Evolutionary conservation across 192 early-diverging fungal species (phyloP).

Genomic region (Coemansia sp.): DNA sequence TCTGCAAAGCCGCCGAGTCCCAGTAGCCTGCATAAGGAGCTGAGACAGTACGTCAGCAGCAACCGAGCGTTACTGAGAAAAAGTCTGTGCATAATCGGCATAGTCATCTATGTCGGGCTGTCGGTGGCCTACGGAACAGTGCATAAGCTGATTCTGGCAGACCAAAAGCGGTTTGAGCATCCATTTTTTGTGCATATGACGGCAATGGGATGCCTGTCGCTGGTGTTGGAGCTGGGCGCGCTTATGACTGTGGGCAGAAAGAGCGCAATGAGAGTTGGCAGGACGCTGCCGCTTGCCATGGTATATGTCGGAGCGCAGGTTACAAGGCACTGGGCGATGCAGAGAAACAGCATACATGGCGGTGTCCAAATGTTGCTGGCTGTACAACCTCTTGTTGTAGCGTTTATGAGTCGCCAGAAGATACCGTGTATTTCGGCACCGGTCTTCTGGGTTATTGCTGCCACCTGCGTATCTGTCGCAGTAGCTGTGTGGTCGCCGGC

Average conservation of each 20-base stretch:
- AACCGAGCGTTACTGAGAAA: background rate
- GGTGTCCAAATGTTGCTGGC: slow-evolving; percentile 24
- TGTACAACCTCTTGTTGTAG: slow-evolving; percentile 20
- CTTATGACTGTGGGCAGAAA: slow-evolving; percentile 21
- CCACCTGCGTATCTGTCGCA: background rate
- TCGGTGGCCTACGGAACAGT: slow-evolving; percentile 11
- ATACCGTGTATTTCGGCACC: background rate
- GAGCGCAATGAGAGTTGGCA: slow-evolving; percentile 14
- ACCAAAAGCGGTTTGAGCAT: slow-evolving; percentile 18
- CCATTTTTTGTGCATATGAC: slow-evolving; percentile 34
- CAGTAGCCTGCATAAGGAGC: background rate
- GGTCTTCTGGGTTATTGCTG: background rate
- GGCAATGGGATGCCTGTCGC: slow-evolving; percentile 12
- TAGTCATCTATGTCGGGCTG: background rate
- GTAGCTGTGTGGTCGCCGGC: slow-evolving; percentile 29
- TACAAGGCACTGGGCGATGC: slow-evolving; percentile 15
- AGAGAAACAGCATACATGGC: slow-evolving; percentile 26
- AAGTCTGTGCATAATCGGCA: background rate
- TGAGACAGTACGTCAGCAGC: background rate
- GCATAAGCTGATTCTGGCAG: slow-evolving; percentile 28
- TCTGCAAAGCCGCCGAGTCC: background rate
- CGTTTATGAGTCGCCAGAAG: background rate
- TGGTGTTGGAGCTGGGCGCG: slow-evolving; percentile 17
- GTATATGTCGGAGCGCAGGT: slow-evolving; percentile 17
- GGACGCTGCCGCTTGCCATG: slow-evolving; percentile 24